Conservation (phyloP, 208 protist species). For the Sergeia podlipaevii region DNA sequence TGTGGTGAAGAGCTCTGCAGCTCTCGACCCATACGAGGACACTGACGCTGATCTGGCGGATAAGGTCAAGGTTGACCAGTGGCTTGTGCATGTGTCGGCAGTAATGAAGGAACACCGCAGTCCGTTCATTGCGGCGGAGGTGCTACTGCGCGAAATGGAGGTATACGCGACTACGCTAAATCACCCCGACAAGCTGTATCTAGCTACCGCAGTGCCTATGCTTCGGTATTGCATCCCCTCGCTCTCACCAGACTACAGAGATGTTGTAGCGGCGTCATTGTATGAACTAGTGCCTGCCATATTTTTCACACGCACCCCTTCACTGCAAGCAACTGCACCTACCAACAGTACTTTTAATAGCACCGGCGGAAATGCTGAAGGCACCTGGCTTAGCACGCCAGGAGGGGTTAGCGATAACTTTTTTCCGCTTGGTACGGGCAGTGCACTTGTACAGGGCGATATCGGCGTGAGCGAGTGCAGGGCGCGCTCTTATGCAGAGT, state of each 20-base stretch:
- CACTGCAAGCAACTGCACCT: too few relatives aligned
- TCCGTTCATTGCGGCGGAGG: constrained; percentile 82
- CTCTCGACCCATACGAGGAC: constrained; percentile 72
- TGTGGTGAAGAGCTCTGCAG: constrained; percentile 33
- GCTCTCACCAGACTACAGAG: constrained; percentile 37
- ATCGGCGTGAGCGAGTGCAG: too few relatives aligned
- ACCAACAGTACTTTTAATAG: too few relatives aligned
- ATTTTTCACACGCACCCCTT: constrained; percentile 52
- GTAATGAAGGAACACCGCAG: constrained; percentile 64
- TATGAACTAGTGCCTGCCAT: constrained; percentile 73
- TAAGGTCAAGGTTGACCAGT: constrained; percentile 39
- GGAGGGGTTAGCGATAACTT: neutral
- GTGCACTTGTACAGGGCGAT: too few relatives aligned
- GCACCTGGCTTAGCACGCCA: neutral
- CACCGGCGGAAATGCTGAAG: neutral
- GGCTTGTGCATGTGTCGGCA: constrained; percentile 53
- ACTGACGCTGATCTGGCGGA: constrained; percentile 36
- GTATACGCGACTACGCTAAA: constrained; percentile 25
- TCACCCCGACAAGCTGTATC: constrained; percentile 51
- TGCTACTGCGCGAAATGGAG: constrained; percentile 59
- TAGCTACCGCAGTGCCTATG: constrained; percentile 67
- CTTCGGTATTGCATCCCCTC: constrained; percentile 55
- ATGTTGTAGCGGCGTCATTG: constrained; percentile 52
- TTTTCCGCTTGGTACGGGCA: too few relatives aligned
- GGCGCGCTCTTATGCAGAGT: constrained; percentile 53